phyloP scores from a whole-genome alignment of 306 rosid genomes.

The Sophora flavescens region DNA sequence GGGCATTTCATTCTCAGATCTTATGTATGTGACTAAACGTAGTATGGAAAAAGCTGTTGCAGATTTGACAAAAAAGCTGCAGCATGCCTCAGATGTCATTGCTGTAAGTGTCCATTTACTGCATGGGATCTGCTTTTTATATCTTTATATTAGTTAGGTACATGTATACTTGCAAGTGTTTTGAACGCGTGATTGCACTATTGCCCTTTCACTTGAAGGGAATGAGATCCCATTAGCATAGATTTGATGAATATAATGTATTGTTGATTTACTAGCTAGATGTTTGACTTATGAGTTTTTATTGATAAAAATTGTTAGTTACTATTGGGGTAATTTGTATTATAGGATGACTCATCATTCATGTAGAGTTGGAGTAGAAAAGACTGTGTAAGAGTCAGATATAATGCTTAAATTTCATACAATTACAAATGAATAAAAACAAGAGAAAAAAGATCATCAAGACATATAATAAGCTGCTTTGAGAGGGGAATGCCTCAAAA shows the following conservation, averaged over 20 bases:
- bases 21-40: slow-evolving; percentile 94
- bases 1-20: slow-evolving; percentile 91
- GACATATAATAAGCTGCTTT: background rate
- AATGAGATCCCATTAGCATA: background rate
- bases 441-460: background rate
- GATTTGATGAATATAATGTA: slow-evolving; percentile 21
- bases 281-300: slow-evolving; percentile 23
- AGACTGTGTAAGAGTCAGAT: background rate
- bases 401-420: slow-evolving; percentile 14
- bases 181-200: background rate
- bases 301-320: background rate
- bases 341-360: slow-evolving; percentile 7
- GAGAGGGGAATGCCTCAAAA: slow-evolving; percentile 13
- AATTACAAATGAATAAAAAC: slow-evolving; percentile 2
- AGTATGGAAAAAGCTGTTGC: slow-evolving; percentile 87
- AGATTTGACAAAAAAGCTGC: slow-evolving; percentile 84
- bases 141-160: slow-evolving; percentile 9
- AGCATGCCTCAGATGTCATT: slow-evolving; percentile 82
- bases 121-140: slow-evolving; percentile 10
- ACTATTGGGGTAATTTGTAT: background rate
- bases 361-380: slow-evolving; percentile 32
- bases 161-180: slow-evolving; percentile 16
- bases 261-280: slow-evolving; percentile 3
- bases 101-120: slow-evolving; percentile 68
- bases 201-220: slow-evolving; percentile 17